phyloP scores from a whole-genome alignment of 805 yeast genomes.

The Dipodascus geniculatus region DNA sequence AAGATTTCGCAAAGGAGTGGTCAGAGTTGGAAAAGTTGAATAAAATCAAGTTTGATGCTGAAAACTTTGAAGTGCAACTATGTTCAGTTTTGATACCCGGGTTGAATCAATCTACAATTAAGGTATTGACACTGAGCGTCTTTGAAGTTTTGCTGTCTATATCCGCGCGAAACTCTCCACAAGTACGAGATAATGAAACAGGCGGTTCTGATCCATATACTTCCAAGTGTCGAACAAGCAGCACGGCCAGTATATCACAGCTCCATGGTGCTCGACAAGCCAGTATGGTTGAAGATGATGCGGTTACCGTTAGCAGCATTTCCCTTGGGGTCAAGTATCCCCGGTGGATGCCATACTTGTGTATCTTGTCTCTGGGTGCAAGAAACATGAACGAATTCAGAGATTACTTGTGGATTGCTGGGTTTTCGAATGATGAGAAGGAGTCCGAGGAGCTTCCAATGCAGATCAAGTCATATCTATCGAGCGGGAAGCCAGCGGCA shows the following conservation, averaged over 20 bases:
- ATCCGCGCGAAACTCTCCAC: conserved; percentile 14
- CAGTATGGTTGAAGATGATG: conserved; percentile 1
- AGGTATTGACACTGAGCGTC: conserved; percentile 6
- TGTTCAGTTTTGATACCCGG: conserved; percentile 18
- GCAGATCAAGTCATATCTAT: background rate
- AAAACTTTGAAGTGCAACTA: conserved; percentile 16
- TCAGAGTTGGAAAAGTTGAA: conserved; percentile 7
- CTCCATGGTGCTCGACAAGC: conserved; percentile 4
- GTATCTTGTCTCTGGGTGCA: conserved; percentile 16
- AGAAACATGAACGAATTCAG: conserved; percentile 14
- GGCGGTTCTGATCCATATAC: conserved; percentile 15
- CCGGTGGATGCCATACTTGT: conserved; percentile 16
- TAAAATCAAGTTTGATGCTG: conserved; percentile 12
- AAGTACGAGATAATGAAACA: conserved; percentile 15
- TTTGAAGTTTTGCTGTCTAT: conserved; percentile 4
- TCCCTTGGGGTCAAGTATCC: background rate
- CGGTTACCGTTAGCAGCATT: background rate
- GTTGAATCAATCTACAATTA: conserved; percentile 13
- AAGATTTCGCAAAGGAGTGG: conserved; percentile 12
- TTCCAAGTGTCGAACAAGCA: conserved; percentile 11
- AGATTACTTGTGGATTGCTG: conserved; percentile 19
- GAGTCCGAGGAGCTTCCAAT: conserved; percentile 1
- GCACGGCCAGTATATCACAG: background rate
- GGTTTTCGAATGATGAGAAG: conserved; percentile 16
- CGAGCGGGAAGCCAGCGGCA: background rate